A percentile compares a stretch with the other conserved stretches of the same genome.
Evolutionary conservation across 768 basidiomycete species (phyloP).

Genomic region (Collybiopsis confluens): DNA sequence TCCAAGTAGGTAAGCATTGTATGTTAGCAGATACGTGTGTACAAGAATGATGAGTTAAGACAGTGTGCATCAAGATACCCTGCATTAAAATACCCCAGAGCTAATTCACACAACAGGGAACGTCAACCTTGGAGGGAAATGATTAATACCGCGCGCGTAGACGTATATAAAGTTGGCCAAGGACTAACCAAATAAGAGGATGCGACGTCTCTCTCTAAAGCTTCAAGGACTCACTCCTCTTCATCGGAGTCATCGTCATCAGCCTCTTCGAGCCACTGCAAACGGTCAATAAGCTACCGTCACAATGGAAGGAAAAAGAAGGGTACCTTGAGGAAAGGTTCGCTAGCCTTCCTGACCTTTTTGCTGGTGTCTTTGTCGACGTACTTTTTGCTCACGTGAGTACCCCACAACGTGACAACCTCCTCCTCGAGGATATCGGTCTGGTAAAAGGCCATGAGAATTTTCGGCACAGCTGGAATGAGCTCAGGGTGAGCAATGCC

Average conservation of each 20-base stretch:
- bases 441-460: slow-evolving; percentile 94
- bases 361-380: slow-evolving; percentile 93
- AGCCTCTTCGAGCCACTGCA: slow-evolving; percentile 84
- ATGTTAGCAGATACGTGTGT: too few relatives aligned
- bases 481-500: slow-evolving; percentile 74
- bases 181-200: neutral
- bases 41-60: too few relatives aligned
- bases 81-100: too few relatives aligned
- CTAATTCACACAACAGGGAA: too few relatives aligned
- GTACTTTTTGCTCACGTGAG: slow-evolving; percentile 94
- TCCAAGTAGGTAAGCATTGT: too few relatives aligned
- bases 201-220: neutral
- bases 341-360: slow-evolving; percentile 92
- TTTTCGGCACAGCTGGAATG: slow-evolving; percentile 73
- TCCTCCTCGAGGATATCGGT: slow-evolving; percentile 91
- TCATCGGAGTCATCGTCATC: slow-evolving; percentile 74
- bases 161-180: too few relatives aligned
- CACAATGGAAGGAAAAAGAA: neutral
- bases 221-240: slow-evolving; percentile 17
- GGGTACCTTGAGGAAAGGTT: slow-evolving; percentile 87
- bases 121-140: too few relatives aligned
- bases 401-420: slow-evolving; percentile 87
- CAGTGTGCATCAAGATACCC: too few relatives aligned
- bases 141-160: too few relatives aligned
- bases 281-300: neutral